Base-by-base conservation (phyloP, 495 filamentous ascomycete genomes). In the Podospora anserina region DNA sequence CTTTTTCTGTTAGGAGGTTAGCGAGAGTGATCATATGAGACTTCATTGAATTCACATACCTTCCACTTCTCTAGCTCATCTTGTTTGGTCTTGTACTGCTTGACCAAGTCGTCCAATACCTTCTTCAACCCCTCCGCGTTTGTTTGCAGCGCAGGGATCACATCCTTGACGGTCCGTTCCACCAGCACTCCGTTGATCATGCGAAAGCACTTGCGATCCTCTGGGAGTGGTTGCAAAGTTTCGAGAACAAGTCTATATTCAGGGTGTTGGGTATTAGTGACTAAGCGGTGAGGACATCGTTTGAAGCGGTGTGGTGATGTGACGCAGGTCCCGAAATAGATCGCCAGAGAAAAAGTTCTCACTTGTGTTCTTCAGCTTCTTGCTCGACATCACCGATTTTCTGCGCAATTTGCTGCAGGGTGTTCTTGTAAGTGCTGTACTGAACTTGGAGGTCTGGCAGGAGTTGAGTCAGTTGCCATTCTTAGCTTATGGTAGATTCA, bases 281-380 rank as follows among this genome's bases (percentile, higher is more conserved):
- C n/a, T 23, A 65, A 80, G 76, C 74, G 76, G 75, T 76, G 70
- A 79, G 72, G 58, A 67, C 18, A n/a, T 18, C 7, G 61, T 63
- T 68, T 66, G 59, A 58, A 76, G 79, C 79, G 80, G 79, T 80
- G 81, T 79, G 77, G 67, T 66, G 56, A 76, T 74, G 71, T 72
- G 69, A 73, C 57, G 39, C 61, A 68, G 34, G 65, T 20, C 61
- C 65, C 58, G 55, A 70, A 53, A 70, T 20, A 23, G 67, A 71
- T 68, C 67, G 63, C 9, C 7, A 49, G 39, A 16, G 9, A 13
- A 49, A 68, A 58, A 34, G 64, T 58, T 83, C 91, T 80, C 79
- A 99, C 95, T 95, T 98, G 83, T 99, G 95, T 78, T 99, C 95
- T 78, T 99, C 95, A 28, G 92, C 88, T 74, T 99, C 95, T 76